Evolutionary conservation across 257 asterid species (phyloP), one percentile per base, ranked within the genome.

Genomic region (Ocimum tenuiflorum): DNA sequence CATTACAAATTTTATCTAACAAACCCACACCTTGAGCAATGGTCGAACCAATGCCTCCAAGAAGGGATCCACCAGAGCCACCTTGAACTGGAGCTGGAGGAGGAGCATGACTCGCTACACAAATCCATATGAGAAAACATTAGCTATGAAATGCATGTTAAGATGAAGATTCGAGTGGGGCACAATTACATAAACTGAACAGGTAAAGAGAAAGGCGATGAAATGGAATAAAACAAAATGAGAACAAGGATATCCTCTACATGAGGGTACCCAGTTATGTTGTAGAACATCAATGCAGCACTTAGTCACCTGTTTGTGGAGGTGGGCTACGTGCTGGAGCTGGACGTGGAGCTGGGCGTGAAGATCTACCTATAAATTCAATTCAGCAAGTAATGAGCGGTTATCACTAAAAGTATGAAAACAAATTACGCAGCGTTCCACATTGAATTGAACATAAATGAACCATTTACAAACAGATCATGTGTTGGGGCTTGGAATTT

Each of bases 41-140:
- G 73, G 91, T 88, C 42, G 90, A 85, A 46, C 96, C 89, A 51
- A 88, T 72, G 73, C 74, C 70, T 24, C 89, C 69, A 24, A 86
- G 63, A 68, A 91, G 56, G 67, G 91, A 83, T 50, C 97, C 96
- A 35, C 95, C 91, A 57, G 89, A 35, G 70, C 83, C 39, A 54
- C 81, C 58, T 71, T 85, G 94, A 63, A 27, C 81, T n/a, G 87
- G 83, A 48, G 94, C 83, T 33, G 97, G 95, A 56, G 94, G 91
- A 66, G 97, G 92, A 27, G 94, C 96, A 68, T 58, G 80, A 39
- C 67, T 72, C 38, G 69, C 96, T 85, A 84, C 78, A 76, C 24
- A 45, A n/a, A 45, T 17, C 17, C 22, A 73, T 60, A 45, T 5
- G 38, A 0, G 12, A 12, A 47, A 39, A 2, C 45, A 41, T 66